A percentile compares a stretch with the other conserved stretches of the same genome.
Conservation (phyloP, 2,329 filamentous ascomycete genomes). For the Trichoderma atrobrunneum region DNA sequence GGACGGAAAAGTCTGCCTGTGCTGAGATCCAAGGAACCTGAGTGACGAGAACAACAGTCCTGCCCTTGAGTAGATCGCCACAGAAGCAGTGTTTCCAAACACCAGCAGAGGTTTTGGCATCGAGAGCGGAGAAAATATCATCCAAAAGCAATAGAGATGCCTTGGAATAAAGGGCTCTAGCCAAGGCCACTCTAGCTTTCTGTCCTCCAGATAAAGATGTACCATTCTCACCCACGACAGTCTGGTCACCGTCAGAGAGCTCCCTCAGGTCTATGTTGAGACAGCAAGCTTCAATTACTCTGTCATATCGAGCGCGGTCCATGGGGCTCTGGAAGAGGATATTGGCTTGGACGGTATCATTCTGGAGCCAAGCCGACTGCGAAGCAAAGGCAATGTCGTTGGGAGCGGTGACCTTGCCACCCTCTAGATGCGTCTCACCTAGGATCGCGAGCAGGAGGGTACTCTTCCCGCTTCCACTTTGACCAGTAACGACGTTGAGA, state of each 20-base stretch:
- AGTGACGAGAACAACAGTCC: conserved; percentile 57
- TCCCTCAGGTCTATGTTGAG: conserved; percentile 50
- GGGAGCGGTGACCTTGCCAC: conserved; percentile 47
- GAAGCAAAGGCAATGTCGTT: conserved; percentile 56
- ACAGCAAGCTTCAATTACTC: conserved; percentile 55
- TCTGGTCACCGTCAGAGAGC: conserved; percentile 49
- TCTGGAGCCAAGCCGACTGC: conserved; percentile 57
- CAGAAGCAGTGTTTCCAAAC: conserved; percentile 60
- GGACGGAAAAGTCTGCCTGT: conserved; percentile 48
- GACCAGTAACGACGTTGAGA: conserved; percentile 53
- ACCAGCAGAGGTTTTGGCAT: conserved; percentile 54
- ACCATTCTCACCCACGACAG: conserved; percentile 53
- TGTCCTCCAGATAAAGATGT: conserved; percentile 56
- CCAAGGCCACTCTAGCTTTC: conserved; percentile 55
- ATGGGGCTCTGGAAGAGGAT: conserved; percentile 53
- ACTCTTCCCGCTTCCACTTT: conserved; percentile 57
- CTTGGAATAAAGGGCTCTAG: conserved; percentile 56
- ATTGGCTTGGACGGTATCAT: conserved; percentile 54
- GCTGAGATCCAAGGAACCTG: conserved; percentile 53
- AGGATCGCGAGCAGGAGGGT: conserved; percentile 53
- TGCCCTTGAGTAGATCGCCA: conserved; percentile 49
- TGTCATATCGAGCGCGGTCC: conserved; percentile 52
- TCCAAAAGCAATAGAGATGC: conserved; percentile 55
- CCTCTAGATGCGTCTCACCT: conserved; percentile 52
- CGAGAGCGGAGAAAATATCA: conserved; percentile 58